Percentiles rank a stretch among this genome's conserved stretches.
These are phyloP conservation scores for Xylaria sp. DNA, from an alignment of 2,329 filamentous ascomycete species.

Conservation along the genomic window DNA sequence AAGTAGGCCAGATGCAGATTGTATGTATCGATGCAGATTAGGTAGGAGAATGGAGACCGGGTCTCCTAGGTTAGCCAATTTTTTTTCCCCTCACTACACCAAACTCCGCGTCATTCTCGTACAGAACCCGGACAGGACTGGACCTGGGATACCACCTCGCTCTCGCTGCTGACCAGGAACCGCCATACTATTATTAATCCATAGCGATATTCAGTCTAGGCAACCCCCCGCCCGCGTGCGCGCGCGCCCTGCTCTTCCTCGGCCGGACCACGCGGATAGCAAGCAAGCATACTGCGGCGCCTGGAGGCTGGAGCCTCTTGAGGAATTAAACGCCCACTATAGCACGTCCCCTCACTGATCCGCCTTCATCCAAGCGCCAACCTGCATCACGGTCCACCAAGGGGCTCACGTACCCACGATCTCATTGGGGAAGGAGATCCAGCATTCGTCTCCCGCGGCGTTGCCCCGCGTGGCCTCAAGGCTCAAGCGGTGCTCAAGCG, in stretches of 20 bases:
- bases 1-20: slow-evolving; percentile 14
- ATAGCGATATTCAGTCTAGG: neutral
- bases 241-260: too few relatives aligned
- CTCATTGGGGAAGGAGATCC: slow-evolving; percentile 24
- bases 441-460: slow-evolving; percentile 1
- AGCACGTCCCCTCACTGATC: neutral
- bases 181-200: slow-evolving; percentile 15
- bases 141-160: neutral
- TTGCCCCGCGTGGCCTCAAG: slow-evolving; percentile 21
- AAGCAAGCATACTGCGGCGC: neutral
- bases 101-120: slow-evolving; percentile 17
- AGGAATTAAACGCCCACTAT: slow-evolving; percentile 21
- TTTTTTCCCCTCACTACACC: slow-evolving; percentile 24
- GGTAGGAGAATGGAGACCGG: slow-evolving; percentile 10
- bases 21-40: neutral
- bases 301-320: neutral
- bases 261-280: slow-evolving; percentile 20
- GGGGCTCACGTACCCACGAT: slow-evolving; percentile 17
- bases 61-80: slow-evolving; percentile 3
- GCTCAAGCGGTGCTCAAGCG: slow-evolving; percentile 23
- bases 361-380: slow-evolving; percentile 27
- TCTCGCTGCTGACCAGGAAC: neutral
- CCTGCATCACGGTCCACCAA: slow-evolving; percentile 30
- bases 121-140: too few relatives aligned
- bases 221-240: too few relatives aligned